Percentiles rank a stretch among this genome's conserved stretches.
phyloP scores from a whole-genome alignment of 208 protist species.

The Trichomonas gallinae region DNA sequence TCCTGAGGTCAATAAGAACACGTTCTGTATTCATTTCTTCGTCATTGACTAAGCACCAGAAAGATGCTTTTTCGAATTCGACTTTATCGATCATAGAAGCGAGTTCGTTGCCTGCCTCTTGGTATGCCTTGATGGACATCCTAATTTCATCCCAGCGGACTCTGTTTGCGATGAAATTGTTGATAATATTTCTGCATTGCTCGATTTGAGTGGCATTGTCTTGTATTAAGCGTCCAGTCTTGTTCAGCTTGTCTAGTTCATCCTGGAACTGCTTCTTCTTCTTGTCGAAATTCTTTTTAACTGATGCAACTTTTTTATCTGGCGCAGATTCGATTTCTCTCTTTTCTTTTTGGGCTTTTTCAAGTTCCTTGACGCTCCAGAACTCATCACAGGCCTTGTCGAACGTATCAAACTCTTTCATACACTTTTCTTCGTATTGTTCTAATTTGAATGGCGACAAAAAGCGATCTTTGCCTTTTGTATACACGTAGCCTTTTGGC shows the following conservation, averaged over 20 bases:
- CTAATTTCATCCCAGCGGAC: not conserved
- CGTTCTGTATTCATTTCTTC: not conserved
- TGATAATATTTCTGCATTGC: not conserved
- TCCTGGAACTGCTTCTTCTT: not conserved
- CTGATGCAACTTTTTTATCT: not conserved
- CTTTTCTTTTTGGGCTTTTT: not conserved
- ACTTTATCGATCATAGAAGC: slow-evolving; percentile 14
- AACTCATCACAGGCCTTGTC: not conserved
- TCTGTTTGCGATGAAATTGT: not conserved
- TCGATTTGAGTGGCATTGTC: not conserved
- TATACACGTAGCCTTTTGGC: not conserved
- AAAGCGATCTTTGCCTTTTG: not conserved
- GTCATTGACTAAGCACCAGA: not conserved
- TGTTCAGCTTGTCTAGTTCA: not conserved
- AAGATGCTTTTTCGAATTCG: not conserved
- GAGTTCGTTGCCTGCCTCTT: not conserved
- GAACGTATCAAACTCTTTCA: not conserved
- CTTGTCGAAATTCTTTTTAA: not conserved
- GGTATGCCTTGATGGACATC: not conserved
- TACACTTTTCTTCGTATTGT: not conserved
- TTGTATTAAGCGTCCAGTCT: not conserved
- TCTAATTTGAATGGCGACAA: not conserved
- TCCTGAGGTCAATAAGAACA: not conserved
- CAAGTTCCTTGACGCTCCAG: not conserved
- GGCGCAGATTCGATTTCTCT: not conserved